phyloP scores from a whole-genome alignment of 768 basidiomycete species.

The Symmetrospora coprosmae region DNA sequence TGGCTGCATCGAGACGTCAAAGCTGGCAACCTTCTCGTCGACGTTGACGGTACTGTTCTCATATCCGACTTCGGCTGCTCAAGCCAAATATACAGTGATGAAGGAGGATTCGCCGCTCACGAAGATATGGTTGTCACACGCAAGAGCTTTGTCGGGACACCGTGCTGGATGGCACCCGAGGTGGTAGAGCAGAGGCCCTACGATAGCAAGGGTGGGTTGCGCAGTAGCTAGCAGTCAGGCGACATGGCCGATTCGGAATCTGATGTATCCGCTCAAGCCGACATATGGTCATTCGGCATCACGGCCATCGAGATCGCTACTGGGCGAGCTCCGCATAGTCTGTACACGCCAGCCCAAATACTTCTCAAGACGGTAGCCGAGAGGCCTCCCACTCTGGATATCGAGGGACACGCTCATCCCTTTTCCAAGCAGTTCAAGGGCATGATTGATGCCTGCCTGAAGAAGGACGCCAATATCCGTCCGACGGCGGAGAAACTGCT shows the following conservation, averaged over 20 bases:
- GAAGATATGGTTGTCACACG: slow-evolving; percentile 60
- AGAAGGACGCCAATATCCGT: slow-evolving; percentile 60
- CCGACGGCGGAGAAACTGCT: slow-evolving; percentile 67
- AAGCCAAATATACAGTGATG: slow-evolving; percentile 48
- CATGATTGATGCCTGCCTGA: slow-evolving; percentile 63
- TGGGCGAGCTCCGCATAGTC: slow-evolving; percentile 70
- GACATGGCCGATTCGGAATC: background rate
- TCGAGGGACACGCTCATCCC: slow-evolving; percentile 54
- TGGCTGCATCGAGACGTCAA: slow-evolving; percentile 87
- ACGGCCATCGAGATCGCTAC: slow-evolving; percentile 81
- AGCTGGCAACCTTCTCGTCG: slow-evolving; percentile 81
- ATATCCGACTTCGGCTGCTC: slow-evolving; percentile 87
- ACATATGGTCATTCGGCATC: slow-evolving; percentile 94
- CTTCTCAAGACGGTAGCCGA: slow-evolving; percentile 69
- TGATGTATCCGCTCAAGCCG: slow-evolving; percentile 47
- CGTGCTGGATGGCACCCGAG: slow-evolving; percentile 96
- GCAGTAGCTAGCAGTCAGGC: background rate
- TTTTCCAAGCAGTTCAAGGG: slow-evolving; percentile 74
- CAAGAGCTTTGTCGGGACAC: slow-evolving; percentile 88
- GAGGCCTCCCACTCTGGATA: slow-evolving; percentile 60
- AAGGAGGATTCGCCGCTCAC: background rate
- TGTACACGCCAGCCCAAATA: slow-evolving; percentile 57
- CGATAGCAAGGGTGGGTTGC: slow-evolving; percentile 40
- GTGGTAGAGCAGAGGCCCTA: slow-evolving; percentile 71
- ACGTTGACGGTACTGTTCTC: slow-evolving; percentile 68